A percentile compares a stretch with the other conserved stretches of the same genome.
phyloP scores from a whole-genome alignment of 805 yeast genomes.

The Priceomyces haplophilus region DNA sequence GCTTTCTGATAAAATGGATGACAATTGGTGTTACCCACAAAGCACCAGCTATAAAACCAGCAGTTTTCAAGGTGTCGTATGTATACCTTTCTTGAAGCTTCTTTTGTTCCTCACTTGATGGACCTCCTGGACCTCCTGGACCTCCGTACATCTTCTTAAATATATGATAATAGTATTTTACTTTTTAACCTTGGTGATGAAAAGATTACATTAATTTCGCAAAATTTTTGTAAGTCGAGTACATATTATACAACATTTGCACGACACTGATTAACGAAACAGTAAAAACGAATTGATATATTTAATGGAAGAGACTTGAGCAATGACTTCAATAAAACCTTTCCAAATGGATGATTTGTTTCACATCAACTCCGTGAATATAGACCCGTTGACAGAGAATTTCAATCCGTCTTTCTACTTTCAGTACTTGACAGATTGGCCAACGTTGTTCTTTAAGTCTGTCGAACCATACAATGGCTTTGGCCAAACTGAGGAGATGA shows the following conservation, averaged over 20 bases:
- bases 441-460: conserved; percentile 81
- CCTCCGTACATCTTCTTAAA: conserved; percentile 43
- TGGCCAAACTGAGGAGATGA: conserved; percentile 24
- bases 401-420: conserved; percentile 80
- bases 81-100: conserved; percentile 63
- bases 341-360: conserved; percentile 85
- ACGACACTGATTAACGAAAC: too few relatives aligned
- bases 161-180: too few relatives aligned
- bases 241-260: background rate
- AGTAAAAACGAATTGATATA: too few relatives aligned
- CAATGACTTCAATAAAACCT: conserved; percentile 86
- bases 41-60: conserved; percentile 62
- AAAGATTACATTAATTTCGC: background rate
- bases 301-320: background rate
- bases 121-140: conserved; percentile 40
- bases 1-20: conserved; percentile 52
- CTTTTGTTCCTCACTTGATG: conserved; percentile 60
- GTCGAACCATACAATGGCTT: conserved; percentile 31
- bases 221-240: background rate
- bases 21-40: conserved; percentile 59
- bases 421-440: conserved; percentile 83
- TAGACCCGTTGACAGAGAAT: conserved; percentile 90
- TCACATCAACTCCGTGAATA: conserved; percentile 66
- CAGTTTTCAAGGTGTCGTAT: conserved; percentile 54
- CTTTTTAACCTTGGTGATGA: too few relatives aligned